A percentile compares a stretch with the other conserved stretches of the same genome.
phyloP scores from a whole-genome alignment of 2,329 filamentous ascomycete genomes.

The Penicillium sumatraense region DNA sequence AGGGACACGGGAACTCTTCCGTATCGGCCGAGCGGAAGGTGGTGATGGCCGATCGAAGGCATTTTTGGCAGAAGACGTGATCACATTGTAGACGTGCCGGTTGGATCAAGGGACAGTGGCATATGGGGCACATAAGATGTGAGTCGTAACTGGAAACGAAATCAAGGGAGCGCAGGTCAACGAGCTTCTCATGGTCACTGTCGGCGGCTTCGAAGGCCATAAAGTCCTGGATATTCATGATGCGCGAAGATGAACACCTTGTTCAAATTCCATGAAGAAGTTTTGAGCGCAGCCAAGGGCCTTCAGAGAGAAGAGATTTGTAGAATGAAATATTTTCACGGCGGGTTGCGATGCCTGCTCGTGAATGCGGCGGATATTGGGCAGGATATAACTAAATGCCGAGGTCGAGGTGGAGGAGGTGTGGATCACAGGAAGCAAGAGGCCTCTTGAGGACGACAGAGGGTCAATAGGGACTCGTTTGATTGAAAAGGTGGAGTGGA shows the following conservation, averaged over 20 bases:
- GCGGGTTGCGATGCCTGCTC: slow-evolving; percentile 13
- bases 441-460: slow-evolving; percentile 28
- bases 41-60: slow-evolving; percentile 56
- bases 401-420: slow-evolving; percentile 21
- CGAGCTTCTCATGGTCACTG: slow-evolving; percentile 34
- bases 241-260: slow-evolving; percentile 7
- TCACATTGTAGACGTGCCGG: slow-evolving; percentile 65
- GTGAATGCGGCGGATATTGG: slow-evolving; percentile 17
- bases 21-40: slow-evolving; percentile 35
- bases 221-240: slow-evolving; percentile 40
- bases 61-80: slow-evolving; percentile 66
- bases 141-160: slow-evolving; percentile 61
- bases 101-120: slow-evolving; percentile 64
- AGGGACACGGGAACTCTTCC: slow-evolving; percentile 57
- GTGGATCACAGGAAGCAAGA: slow-evolving; percentile 11
- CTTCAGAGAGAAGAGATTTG: background rate
- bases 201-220: slow-evolving; percentile 34
- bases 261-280: background rate
- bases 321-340: background rate
- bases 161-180: slow-evolving; percentile 64
- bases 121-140: slow-evolving; percentile 68
- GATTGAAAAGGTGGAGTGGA: slow-evolving; percentile 3
- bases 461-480: slow-evolving; percentile 14
- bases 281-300: background rate
- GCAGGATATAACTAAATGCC: slow-evolving; percentile 24